phyloP scores from a whole-genome alignment of 2,329 filamentous ascomycete genomes.

The Diaporthe helianthi region DNA sequence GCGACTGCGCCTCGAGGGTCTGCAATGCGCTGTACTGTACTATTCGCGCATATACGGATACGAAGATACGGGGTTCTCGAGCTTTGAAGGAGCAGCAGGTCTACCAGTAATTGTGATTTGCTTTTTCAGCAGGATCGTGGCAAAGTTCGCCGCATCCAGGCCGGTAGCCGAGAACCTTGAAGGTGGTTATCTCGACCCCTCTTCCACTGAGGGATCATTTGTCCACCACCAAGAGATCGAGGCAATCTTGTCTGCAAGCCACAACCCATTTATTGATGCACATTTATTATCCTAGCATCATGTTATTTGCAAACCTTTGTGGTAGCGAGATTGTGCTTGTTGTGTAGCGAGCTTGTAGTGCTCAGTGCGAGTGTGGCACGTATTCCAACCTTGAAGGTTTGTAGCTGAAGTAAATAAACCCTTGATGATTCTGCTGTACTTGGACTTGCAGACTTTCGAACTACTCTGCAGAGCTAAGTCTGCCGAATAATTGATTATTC shows the following conservation, averaged over 20 bases:
- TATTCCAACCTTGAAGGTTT: no score
- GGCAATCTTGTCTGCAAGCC: neutral
- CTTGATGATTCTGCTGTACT: neutral
- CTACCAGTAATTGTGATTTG: neutral
- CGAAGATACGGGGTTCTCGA: neutral
- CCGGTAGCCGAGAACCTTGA: neutral
- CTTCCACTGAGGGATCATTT: neutral
- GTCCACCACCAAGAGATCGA: neutral
- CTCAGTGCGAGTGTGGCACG: neutral
- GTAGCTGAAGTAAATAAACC: neutral
- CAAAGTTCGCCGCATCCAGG: neutral
- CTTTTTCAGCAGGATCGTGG: neutral
- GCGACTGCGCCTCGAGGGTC: conserved; percentile 17
- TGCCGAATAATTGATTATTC: neutral
- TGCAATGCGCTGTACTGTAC: neutral
- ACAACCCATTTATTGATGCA: neutral
- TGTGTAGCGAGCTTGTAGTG: neutral
- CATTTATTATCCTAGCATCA: neutral
- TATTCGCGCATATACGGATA: conserved; percentile 22
- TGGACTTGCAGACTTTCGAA: neutral
- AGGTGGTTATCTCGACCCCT: no score
- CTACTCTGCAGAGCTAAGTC: neutral
- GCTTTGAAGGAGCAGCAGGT: neutral
- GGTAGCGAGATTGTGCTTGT: neutral
- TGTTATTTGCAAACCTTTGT: neutral